phyloP scores from a whole-genome alignment of 306 rosid species.

The Sechiopsis laciniata region DNA sequence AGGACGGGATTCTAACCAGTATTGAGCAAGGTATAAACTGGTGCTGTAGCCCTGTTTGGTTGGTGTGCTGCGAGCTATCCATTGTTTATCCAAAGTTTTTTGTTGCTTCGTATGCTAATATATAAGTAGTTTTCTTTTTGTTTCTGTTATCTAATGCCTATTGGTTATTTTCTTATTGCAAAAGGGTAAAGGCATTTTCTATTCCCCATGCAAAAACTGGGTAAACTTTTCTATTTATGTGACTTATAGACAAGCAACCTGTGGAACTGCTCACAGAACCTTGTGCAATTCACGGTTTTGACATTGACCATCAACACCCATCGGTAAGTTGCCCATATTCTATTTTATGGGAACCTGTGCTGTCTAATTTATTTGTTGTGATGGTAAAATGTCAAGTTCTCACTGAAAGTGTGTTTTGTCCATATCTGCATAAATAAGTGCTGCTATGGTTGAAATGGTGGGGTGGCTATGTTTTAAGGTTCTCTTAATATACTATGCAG shows the following conservation, averaged over 20 bases:
- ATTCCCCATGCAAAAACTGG: not conserved
- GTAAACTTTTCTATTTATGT: not conserved
- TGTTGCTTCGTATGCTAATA: not conserved
- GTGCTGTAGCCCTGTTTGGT: not conserved
- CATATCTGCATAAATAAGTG: too few relatives aligned
- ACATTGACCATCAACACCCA: slow-evolving; percentile 71
- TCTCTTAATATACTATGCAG: too few relatives aligned
- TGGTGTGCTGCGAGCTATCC: not conserved
- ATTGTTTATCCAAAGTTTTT: not conserved
- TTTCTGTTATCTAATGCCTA: not conserved
- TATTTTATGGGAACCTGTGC: not conserved
- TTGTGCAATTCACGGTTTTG: slow-evolving; percentile 89
- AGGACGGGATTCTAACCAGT: slow-evolving; percentile 79
- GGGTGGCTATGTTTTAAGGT: too few relatives aligned
- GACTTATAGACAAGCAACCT: slow-evolving; percentile 60
- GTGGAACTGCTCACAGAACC: slow-evolving; percentile 82
- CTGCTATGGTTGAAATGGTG: too few relatives aligned
- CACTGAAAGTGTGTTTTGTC: too few relatives aligned
- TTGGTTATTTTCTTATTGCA: too few relatives aligned
- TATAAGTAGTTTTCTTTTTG: not conserved
- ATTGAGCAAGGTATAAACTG: slow-evolving; percentile 63
- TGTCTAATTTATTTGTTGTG: not conserved
- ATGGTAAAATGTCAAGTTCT: too few relatives aligned
- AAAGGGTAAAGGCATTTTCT: too few relatives aligned
- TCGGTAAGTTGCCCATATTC: slow-evolving; percentile 47